phyloP scores from a whole-genome alignment of 495 filamentous ascomycete genomes.

The Alectoria sarmentosa region DNA sequence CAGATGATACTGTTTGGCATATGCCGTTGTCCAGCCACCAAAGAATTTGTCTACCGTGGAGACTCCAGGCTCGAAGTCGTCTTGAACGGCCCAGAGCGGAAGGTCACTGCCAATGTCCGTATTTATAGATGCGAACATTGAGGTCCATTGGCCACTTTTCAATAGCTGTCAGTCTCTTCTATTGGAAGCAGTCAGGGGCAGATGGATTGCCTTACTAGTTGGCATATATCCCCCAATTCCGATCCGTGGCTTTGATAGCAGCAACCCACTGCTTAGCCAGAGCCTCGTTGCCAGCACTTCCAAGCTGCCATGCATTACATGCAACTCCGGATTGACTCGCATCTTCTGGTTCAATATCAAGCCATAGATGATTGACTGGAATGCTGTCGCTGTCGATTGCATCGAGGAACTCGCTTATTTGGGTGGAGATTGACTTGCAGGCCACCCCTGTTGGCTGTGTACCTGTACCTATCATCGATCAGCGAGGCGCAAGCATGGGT shows the following conservation, averaged over 20 bases:
- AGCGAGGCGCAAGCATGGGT: background rate
- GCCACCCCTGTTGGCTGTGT: conserved; percentile 16
- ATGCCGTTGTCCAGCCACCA: conserved; percentile 29
- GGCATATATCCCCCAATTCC: conserved; percentile 24
- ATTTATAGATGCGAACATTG: conserved; percentile 26
- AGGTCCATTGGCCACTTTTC: conserved; percentile 28
- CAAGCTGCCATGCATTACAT: conserved; percentile 24
- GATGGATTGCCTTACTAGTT: conserved; percentile 9
- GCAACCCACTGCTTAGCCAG: conserved; percentile 24
- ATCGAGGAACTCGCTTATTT: conserved; percentile 24
- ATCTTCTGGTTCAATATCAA: conserved; percentile 24
- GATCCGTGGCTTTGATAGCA: conserved; percentile 22
- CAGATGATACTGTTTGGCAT: conserved; percentile 28
- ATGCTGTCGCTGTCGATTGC: conserved; percentile 21
- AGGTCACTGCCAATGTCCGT: conserved; percentile 28
- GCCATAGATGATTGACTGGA: conserved; percentile 22
- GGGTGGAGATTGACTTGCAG: conserved; percentile 21
- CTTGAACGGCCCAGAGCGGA: conserved; percentile 30
- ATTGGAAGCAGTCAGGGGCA: background rate
- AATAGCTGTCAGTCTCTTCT: background rate
- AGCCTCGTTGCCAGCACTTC: conserved; percentile 18
- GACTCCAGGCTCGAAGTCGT: conserved; percentile 23
- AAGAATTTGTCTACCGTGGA: conserved; percentile 27
- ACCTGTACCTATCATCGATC: background rate
- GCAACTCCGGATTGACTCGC: background rate